A percentile compares a stretch with the other conserved stretches of the same genome.
Conservation (phyloP, 2,329 filamentous ascomycete species). For the Colletotrichum musae region DNA sequence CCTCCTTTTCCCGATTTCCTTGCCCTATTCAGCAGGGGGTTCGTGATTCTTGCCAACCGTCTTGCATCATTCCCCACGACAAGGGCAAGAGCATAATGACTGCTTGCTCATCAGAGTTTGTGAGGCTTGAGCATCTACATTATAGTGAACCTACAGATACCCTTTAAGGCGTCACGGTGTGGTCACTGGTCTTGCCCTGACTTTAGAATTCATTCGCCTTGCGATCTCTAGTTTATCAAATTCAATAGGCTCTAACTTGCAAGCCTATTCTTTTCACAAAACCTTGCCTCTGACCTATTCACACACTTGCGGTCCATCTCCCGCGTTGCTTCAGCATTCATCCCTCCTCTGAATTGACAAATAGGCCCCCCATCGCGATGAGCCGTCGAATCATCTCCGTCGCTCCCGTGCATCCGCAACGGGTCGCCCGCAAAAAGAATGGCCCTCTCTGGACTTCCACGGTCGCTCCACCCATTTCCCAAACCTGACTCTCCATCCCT, state of each 20-base stretch:
- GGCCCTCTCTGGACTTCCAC: slow-evolving; percentile 15
- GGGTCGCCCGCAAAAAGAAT: slow-evolving; percentile 28
- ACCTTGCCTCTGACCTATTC: too few species aligned
- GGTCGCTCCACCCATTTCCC: background rate
- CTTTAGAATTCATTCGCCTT: background rate
- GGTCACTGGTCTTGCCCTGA: too few species aligned
- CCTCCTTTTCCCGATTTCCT: slow-evolving; percentile 2
- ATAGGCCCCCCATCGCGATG: background rate
- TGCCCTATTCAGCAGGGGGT: slow-evolving; percentile 24
- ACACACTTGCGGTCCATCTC: background rate
- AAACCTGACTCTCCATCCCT: slow-evolving; percentile 34
- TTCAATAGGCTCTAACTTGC: background rate
- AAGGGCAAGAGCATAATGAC: background rate
- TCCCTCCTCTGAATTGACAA: slow-evolving; percentile 28
- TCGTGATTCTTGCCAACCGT: slow-evolving; percentile 19
- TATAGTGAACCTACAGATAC: too few species aligned
- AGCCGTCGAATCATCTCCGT: slow-evolving; percentile 36
- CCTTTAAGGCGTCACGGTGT: too few species aligned
- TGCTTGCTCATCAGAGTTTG: too few species aligned
- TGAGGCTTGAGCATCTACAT: too few species aligned
- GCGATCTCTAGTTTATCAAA: background rate
- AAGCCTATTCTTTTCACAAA: too few species aligned
- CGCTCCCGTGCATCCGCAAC: slow-evolving; percentile 37
- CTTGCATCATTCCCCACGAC: slow-evolving; percentile 18
- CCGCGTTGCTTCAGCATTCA: slow-evolving; percentile 25